Evolutionary conservation across 2,329 filamentous ascomycete genomes (phyloP).

Genomic region (Seiridium unicorne): DNA sequence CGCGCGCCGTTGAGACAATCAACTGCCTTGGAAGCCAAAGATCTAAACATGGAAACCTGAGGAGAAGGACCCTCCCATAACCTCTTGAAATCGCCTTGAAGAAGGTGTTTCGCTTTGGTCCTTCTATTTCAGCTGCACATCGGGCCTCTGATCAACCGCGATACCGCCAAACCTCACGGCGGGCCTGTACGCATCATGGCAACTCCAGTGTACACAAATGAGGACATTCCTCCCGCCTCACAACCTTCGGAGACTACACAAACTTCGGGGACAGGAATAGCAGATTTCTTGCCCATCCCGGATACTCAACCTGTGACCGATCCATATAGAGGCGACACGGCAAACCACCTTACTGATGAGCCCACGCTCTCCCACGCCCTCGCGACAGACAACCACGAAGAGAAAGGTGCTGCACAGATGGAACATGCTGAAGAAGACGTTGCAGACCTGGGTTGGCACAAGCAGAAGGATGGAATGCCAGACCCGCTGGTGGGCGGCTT

Average conservation of each 20-base stretch:
- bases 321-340: neutral
- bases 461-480: slow-evolving; percentile 53
- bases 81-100: neutral
- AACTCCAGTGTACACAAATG: neutral
- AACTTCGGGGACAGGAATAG: neutral
- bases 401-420: slow-evolving; percentile 46
- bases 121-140: neutral
- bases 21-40: neutral
- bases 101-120: neutral
- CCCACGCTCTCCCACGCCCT: slow-evolving; percentile 40
- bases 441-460: slow-evolving; percentile 68
- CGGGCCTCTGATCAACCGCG: neutral
- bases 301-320: neutral
- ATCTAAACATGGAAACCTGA: neutral
- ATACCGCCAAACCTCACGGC: neutral
- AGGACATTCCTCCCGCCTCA: neutral
- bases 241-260: neutral
- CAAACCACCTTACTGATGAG: slow-evolving; percentile 16
- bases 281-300: slow-evolving; percentile 6
- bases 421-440: slow-evolving; percentile 49
- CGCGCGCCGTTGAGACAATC: neutral
- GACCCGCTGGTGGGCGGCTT: slow-evolving; percentile 65
- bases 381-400: slow-evolving; percentile 38
- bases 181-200: neutral
- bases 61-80: neutral